Percentiles rank a stretch among this genome's conserved stretches.
These are phyloP conservation scores for Termitomyces eurrhizus DNA, from an alignment of 768 basidiomycete genomes.

Conservation along the genomic window DNA sequence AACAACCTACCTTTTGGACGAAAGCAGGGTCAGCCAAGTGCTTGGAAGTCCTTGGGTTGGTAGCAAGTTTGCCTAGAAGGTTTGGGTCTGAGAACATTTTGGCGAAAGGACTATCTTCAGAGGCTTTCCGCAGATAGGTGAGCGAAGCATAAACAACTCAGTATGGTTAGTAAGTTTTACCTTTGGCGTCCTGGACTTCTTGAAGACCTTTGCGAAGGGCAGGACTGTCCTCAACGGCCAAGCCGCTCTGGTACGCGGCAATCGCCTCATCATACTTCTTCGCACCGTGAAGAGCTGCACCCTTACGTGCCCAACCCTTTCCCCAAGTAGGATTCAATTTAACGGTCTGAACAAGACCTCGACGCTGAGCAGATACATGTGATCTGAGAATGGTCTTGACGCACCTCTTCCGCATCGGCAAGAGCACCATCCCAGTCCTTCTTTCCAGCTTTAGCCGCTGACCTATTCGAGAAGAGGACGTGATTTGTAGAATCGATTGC, in stretches of 20 bases:
- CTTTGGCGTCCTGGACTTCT: conserved; percentile 84
- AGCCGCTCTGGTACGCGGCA: conserved; percentile 74
- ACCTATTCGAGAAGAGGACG: conserved; percentile 91
- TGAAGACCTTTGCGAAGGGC: conserved; percentile 83
- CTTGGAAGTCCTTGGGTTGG: conserved; percentile 82
- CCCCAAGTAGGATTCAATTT: conserved; percentile 77
- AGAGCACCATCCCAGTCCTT: conserved; percentile 73
- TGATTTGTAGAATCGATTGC: conserved; percentile 78
- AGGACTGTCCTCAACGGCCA: conserved; percentile 79
- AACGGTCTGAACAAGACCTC: conserved; percentile 54
- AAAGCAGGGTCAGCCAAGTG: conserved; percentile 84
- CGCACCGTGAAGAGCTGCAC: conserved; percentile 87
- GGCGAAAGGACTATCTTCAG: conserved; percentile 39
- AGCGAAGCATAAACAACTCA: background rate
- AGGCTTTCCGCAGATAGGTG: conserved; percentile 5
- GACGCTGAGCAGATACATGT: conserved; percentile 13
- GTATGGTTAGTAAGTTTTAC: conserved; percentile 28
- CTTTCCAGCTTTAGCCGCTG: conserved; percentile 87
- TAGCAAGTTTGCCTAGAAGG: conserved; percentile 76
- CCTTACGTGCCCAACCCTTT: conserved; percentile 90
- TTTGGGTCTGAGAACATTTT: conserved; percentile 84
- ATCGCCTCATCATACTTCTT: conserved; percentile 80
- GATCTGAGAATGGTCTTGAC: conserved; percentile 16
- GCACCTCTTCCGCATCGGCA: conserved; percentile 86
- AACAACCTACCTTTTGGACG: conserved; percentile 52